Percentiles rank a stretch among this genome's conserved stretches.
phyloP scores from a whole-genome alignment of 768 basidiomycete genomes.

The Leucocoprinus leucothites region DNA sequence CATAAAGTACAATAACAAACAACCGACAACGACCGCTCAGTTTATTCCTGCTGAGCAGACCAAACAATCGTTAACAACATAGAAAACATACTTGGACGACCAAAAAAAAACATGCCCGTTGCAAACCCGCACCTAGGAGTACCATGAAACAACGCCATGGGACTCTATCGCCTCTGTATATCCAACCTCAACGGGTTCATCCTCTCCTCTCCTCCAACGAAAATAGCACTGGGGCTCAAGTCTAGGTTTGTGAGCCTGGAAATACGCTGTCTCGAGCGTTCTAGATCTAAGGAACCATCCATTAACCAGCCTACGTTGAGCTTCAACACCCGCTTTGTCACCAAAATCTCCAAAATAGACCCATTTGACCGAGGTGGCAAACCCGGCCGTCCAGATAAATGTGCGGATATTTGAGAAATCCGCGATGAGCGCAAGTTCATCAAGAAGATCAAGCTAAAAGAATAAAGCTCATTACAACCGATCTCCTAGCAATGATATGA shows the following conservation, averaged over 20 bases:
- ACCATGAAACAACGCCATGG: constrained; percentile 5
- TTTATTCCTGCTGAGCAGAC: too few species aligned
- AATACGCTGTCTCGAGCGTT: background rate
- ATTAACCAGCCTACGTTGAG: background rate
- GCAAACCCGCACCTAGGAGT: background rate
- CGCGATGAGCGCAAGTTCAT: background rate
- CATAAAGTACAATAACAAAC: too few species aligned
- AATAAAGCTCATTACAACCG: background rate
- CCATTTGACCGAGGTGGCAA: constrained; percentile 1
- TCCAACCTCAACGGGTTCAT: background rate
- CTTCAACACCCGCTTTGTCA: background rate
- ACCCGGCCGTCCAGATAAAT: constrained; percentile 4
- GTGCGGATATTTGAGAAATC: background rate
- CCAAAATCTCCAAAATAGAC: background rate
- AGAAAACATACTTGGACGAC: too few species aligned
- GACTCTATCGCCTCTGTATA: background rate
- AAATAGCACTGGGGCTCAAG: background rate
- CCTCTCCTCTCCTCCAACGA: background rate
- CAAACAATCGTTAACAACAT: too few species aligned
- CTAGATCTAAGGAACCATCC: background rate
- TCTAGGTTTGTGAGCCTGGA: background rate
- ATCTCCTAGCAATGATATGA: background rate
- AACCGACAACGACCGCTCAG: too few species aligned
- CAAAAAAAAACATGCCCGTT: too few species aligned
- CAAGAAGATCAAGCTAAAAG: background rate